Evolutionary conservation across 306 rosid species (phyloP), one percentile per base, ranked within the genome.

Genomic region (Cicer cuneatum): DNA sequence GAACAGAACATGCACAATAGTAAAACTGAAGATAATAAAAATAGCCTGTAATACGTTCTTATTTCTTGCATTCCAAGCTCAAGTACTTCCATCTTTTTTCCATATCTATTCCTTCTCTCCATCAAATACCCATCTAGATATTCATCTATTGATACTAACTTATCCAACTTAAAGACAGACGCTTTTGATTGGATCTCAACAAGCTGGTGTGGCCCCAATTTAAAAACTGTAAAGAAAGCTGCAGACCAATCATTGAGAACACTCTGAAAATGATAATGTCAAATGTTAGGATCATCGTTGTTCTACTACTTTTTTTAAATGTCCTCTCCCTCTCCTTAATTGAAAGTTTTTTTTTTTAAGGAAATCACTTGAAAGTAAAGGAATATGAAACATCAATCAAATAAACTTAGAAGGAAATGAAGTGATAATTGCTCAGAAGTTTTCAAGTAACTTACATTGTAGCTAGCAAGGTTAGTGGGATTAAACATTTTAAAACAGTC

Each of bases 401-500:
- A 65, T 14, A 66, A 56, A 74, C 73, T 14, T 9, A 4, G 37
- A 65, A 65, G 46, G 72, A 51, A 51, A 76, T 41, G 35, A 33
- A 64, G 35, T 14, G 49, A 80, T 52, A 16, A 29, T 59, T 52
- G 74, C 74, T 33, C 39, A 39, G 47, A 49, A 38, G 49, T 24
- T 39, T 59, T 46, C 5, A 69, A 72, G 84, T 45, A 57, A 79
- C 97, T 51, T 90, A 92, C 99, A 62, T 84, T 69, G 83, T 87
- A 95, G 81, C 83, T 87, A 76, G 19, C 58, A 54, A 69, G 69
- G 66, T 95, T 97, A 0, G 86, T 86, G 76, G 99, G 99, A 78
- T 95, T 95, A 84, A 95, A 95, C 97, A 95, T 95, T 90, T 77
- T 92, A 64, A 92, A 95, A 88, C 99, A 95, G 83, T 95, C 99